These are phyloP conservation scores for Bolboschoenus planiculmis DNA, from an alignment of 176 grass and related monocot species.

Conservation along the genomic window DNA sequence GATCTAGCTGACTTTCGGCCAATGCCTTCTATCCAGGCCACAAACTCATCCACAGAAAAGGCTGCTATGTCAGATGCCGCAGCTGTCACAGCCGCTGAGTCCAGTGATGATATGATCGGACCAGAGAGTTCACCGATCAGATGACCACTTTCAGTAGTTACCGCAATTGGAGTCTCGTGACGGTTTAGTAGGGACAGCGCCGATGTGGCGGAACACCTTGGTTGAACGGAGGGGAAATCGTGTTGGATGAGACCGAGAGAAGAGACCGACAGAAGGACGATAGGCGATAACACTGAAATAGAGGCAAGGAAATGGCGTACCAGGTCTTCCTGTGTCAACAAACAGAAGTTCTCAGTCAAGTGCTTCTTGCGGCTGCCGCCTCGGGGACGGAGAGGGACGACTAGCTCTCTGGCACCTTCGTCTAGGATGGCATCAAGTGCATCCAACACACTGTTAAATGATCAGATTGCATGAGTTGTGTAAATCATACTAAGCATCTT, in stretches of 20 bases:
- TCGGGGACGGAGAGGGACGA: conserved; percentile 33
- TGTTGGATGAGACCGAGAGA: conserved; percentile 52
- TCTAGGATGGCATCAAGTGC: conserved; percentile 54
- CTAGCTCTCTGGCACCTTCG: conserved; percentile 35
- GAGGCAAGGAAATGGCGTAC: conserved; percentile 74
- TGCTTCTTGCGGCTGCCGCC: conserved; percentile 28
- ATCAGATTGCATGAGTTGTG: background rate
- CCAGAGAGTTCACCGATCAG: conserved; percentile 61
- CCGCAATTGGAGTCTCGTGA: conserved; percentile 49
- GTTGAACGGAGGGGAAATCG: conserved; percentile 34
- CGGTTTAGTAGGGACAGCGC: conserved; percentile 35
- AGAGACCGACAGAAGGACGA: conserved; percentile 40
- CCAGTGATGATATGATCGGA: conserved; percentile 33
- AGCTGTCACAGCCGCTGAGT: conserved; percentile 9
- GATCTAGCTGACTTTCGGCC: conserved; percentile 38
- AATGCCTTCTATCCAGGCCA: conserved; percentile 45
- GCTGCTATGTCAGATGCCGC: conserved; percentile 32
- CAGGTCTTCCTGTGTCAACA: conserved; percentile 72
- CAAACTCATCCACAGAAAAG: conserved; percentile 40
- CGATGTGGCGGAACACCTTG: conserved; percentile 36
- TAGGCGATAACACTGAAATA: conserved; percentile 42
- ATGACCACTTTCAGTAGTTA: conserved; percentile 33
- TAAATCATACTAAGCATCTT: background rate
- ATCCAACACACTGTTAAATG: conserved; percentile 50
- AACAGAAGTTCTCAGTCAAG: conserved; percentile 28